Percentiles rank a stretch among this genome's conserved stretches.
Evolutionary conservation across 2,329 filamentous ascomycete genomes (phyloP).

Genomic region (Trichoderma koningii): DNA sequence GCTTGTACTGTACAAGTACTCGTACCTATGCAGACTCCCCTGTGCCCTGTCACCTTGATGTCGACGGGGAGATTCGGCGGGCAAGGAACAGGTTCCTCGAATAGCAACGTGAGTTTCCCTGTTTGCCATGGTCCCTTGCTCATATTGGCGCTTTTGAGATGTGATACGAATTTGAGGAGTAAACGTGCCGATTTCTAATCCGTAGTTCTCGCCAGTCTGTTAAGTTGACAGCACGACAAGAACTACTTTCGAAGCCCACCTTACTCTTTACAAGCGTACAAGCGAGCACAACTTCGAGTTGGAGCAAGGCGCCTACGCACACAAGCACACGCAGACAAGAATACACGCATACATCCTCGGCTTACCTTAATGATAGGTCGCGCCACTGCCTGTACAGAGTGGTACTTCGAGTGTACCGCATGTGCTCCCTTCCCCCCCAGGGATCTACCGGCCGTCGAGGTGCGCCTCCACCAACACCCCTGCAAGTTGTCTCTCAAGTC

Average conservation of each 20-base stretch:
- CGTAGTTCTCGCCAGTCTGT: not conserved
- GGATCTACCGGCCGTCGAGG: slow-evolving; percentile 22
- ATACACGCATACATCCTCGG: slow-evolving; percentile 10
- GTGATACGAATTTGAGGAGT: not conserved
- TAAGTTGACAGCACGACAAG: not conserved
- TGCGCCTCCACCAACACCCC: slow-evolving; percentile 23
- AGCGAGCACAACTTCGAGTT: slow-evolving; percentile 1
- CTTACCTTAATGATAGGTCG: slow-evolving; percentile 10
- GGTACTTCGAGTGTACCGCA: too few species aligned
- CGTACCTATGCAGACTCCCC: slow-evolving; percentile 1
- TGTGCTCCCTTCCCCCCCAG: slow-evolving; percentile 13
- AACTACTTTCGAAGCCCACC: not conserved
- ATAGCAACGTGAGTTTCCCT: slow-evolving; percentile 1
- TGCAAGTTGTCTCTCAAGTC: slow-evolving; percentile 16
- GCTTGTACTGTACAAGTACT: not conserved
- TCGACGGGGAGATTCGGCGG: slow-evolving; percentile 26
- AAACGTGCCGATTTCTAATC: slow-evolving; percentile 18
- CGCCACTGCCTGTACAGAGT: slow-evolving; percentile 4
- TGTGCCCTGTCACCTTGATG: slow-evolving; percentile 14
- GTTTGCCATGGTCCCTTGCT: slow-evolving; percentile 3
- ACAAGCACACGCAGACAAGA: not conserved
- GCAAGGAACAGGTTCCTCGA: slow-evolving; percentile 17
- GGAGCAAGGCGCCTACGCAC: not conserved
- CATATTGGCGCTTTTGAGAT: not conserved
- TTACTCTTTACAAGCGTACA: slow-evolving; percentile 4